Evolutionary conservation across 2,329 filamentous ascomycete genomes (phyloP).

Genomic region (Ascochyta koolunga): DNA sequence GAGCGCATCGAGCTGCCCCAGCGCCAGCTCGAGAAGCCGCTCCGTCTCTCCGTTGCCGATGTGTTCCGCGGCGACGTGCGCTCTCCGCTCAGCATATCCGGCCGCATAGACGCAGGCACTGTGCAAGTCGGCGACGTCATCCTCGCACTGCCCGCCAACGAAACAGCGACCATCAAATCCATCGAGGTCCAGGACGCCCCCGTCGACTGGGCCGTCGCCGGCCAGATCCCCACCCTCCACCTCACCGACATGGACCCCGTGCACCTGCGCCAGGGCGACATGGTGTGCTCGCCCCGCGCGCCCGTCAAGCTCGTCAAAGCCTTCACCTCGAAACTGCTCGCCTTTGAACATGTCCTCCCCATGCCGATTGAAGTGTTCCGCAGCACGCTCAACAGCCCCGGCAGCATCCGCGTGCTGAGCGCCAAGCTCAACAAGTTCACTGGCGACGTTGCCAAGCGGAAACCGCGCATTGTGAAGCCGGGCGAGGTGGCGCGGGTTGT

Average conservation of each 20-base stretch:
- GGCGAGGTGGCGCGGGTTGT: slow-evolving; percentile 77
- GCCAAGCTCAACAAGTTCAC: slow-evolving; percentile 79
- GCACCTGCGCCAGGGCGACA: slow-evolving; percentile 79
- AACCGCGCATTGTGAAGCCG: slow-evolving; percentile 81
- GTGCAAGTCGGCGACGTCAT: slow-evolving; percentile 84
- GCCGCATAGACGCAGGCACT: slow-evolving; percentile 82
- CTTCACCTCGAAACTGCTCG: slow-evolving; percentile 83
- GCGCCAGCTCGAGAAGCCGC: slow-evolving; percentile 74
- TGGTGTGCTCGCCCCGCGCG: slow-evolving; percentile 73
- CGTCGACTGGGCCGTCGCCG: slow-evolving; percentile 88
- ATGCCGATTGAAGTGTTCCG: slow-evolving; percentile 89
- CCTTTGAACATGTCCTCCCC: slow-evolving; percentile 87
- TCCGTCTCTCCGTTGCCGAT: slow-evolving; percentile 87
- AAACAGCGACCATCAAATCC: slow-evolving; percentile 80
- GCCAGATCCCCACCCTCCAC: slow-evolving; percentile 85
- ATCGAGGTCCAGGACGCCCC: slow-evolving; percentile 76
- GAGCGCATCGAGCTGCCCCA: slow-evolving; percentile 78
- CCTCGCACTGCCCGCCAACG: slow-evolving; percentile 78
- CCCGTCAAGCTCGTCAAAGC: slow-evolving; percentile 74
- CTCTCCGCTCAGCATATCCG: slow-evolving; percentile 83
- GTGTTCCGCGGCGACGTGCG: slow-evolving; percentile 80
- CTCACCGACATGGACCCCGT: slow-evolving; percentile 83
- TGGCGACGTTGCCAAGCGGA: slow-evolving; percentile 79
- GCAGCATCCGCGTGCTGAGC: slow-evolving; percentile 72
- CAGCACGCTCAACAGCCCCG: slow-evolving; percentile 79